These are phyloP conservation scores for Psilocybe sp. DNA, from an alignment of 768 basidiomycete genomes.

Conservation along the genomic window DNA sequence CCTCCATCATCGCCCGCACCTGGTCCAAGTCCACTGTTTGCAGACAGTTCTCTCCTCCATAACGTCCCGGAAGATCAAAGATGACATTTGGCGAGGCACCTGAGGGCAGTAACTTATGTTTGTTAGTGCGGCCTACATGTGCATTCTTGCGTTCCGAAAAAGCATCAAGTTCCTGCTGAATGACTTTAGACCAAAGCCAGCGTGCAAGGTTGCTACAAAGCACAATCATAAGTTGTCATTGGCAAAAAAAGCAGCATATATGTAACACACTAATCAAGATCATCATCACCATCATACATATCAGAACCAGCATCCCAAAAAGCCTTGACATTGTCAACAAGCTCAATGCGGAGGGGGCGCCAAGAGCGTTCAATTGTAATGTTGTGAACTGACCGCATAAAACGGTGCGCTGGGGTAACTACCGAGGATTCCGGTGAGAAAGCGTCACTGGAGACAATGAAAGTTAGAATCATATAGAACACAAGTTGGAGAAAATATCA, in stretches of 20 bases:
- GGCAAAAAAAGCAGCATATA: background rate
- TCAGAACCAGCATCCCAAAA: slow-evolving; percentile 18
- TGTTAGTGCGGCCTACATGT: slow-evolving; percentile 24
- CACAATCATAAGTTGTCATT: slow-evolving; percentile 1
- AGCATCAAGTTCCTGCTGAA: slow-evolving; percentile 16
- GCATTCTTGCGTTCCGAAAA: slow-evolving; percentile 24
- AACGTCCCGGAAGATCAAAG: slow-evolving; percentile 19
- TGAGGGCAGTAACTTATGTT: slow-evolving; percentile 30
- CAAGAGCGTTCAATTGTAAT: slow-evolving; percentile 33
- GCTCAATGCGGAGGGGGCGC: slow-evolving; percentile 27
- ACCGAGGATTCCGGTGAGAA: slow-evolving; percentile 22
- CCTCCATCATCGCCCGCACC: slow-evolving; percentile 25
- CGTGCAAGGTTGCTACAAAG: slow-evolving; percentile 21
- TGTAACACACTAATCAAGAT: slow-evolving; percentile 23
- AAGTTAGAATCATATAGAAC: background rate
- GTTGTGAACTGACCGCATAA: slow-evolving; percentile 29
- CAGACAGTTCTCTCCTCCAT: slow-evolving; percentile 27
- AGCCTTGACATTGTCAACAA: slow-evolving; percentile 26
- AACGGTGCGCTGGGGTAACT: slow-evolving; percentile 26
- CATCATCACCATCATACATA: slow-evolving; percentile 21
- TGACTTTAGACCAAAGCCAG: slow-evolving; percentile 28
- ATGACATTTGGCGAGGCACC: slow-evolving; percentile 31
- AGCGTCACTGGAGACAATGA: slow-evolving; percentile 20
- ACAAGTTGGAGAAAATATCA: background rate
- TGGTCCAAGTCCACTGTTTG: slow-evolving; percentile 17